These are phyloP conservation scores for Zygosaccharomyces pseudobailii DNA, from an alignment of 1,139 yeast species.

Conservation along the genomic window DNA sequence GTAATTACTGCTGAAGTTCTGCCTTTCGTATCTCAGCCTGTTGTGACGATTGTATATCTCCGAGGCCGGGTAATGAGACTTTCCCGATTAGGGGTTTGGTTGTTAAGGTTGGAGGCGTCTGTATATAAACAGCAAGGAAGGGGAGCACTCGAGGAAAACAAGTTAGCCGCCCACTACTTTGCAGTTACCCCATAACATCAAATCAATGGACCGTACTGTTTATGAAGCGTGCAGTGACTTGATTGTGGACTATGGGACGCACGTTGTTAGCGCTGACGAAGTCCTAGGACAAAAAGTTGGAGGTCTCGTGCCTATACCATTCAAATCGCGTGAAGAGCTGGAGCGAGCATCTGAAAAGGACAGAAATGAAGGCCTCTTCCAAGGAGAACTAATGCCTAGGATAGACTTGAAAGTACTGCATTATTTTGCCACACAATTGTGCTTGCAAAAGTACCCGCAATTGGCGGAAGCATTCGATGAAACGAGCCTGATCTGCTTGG, in stretches of 20 bases:
- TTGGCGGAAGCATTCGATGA: slow-evolving; percentile 30
- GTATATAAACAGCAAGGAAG: not conserved
- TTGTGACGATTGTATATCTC: too few relatives aligned
- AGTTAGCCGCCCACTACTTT: slow-evolving; percentile 2
- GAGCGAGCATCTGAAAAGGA: slow-evolving; percentile 21
- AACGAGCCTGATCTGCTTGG: slow-evolving; percentile 29
- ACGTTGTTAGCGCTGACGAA: slow-evolving; percentile 31
- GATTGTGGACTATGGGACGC: slow-evolving; percentile 23
- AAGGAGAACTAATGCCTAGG: slow-evolving; percentile 28
- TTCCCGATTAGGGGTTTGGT: not conserved
- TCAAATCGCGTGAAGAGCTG: slow-evolving; percentile 29
- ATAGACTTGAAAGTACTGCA: slow-evolving; percentile 32
- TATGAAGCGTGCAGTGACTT: slow-evolving; percentile 32
- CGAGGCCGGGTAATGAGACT: not conserved
- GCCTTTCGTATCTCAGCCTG: too few relatives aligned
- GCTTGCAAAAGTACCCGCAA: slow-evolving; percentile 30
- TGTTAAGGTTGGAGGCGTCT: too few relatives aligned
- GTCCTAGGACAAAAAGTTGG: slow-evolving; percentile 26
- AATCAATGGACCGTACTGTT: slow-evolving; percentile 25
- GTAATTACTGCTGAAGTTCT: too few relatives aligned
- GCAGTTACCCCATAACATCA: not conserved
- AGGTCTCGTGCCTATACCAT: slow-evolving; percentile 30
- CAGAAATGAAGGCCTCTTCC: slow-evolving; percentile 22
- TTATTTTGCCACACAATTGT: slow-evolving; percentile 31
- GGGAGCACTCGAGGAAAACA: not conserved